phyloP scores from a whole-genome alignment of 192 early-diverging fungal species.

The Nowakowskiella sp. region DNA sequence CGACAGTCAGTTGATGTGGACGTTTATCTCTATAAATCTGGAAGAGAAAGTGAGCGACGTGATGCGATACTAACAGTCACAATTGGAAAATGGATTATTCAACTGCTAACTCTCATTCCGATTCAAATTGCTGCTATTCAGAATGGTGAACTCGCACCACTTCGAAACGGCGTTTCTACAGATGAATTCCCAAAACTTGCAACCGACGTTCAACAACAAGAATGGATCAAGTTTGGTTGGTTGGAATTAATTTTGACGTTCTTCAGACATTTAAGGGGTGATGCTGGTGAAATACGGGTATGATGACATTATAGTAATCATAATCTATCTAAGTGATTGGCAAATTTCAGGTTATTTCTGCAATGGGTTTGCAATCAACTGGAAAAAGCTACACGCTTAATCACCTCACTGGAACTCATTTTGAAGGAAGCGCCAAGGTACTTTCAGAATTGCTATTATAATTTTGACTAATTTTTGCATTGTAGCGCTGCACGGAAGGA shows the following conservation, averaged over 20 bases:
- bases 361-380: conserved; percentile 7
- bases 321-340: neutral
- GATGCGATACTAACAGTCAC: too few species aligned
- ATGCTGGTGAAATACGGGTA: neutral
- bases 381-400: conserved; percentile 14
- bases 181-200: conserved; percentile 1
- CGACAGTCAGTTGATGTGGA: too few species aligned
- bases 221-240: conserved; percentile 7
- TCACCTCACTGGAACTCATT: conserved; percentile 4
- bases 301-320: neutral
- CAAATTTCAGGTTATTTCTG: conserved; percentile 4
- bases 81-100: conserved; percentile 10
- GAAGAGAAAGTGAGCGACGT: too few species aligned
- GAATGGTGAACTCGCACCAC: conserved; percentile 5
- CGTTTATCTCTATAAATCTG: too few species aligned
- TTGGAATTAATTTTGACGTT: conserved; percentile 8
- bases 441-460: too few species aligned
- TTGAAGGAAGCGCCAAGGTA: conserved; percentile 11
- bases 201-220: neutral
- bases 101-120: conserved; percentile 4
- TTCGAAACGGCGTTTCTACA: conserved; percentile 4
- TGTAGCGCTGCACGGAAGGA: conserved; percentile 10
- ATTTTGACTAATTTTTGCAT: too few species aligned
- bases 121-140: conserved; percentile 5
- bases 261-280: too few species aligned